Evolutionary conservation across 1,284 basidiomycete genomes (phyloP), one percentile per base, ranked within the genome.

Genomic region (Sparassis latifolia): DNA sequence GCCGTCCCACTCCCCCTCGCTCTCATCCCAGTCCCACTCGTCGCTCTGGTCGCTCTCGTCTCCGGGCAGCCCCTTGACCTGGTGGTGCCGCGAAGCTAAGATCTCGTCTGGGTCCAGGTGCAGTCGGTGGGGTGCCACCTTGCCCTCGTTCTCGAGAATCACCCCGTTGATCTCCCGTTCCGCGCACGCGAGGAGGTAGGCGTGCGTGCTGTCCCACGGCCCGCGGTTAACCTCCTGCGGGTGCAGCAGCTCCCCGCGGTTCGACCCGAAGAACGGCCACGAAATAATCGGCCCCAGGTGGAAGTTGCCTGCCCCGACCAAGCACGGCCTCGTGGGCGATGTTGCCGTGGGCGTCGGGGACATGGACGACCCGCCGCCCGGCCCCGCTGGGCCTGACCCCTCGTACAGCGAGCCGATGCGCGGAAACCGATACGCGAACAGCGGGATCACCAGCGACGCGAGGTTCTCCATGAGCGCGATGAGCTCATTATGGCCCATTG

Each of bases 231-330:
- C 73, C 58, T 87, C 85, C 28, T 73, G 68, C 2, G 85, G 79
- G 58, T 86, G 82, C 1, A 68, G 59, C 27, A 89, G 74, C 51
- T 86, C 82, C 32, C 88, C 88, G 35, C 89, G 77, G 58, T 84
- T 80, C 5, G 84, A 84, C 42, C 88, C 88, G 63, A 91, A 91
- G 73, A 91, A 91, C 1, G 88, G 84, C 87, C 89, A 91, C 2
- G 87, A 89, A 50, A 91, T 78, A 60, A 91, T 90, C 5, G 84
- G 84, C 2, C 87, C 87, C 39, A 90, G 73, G 50, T 83, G 78
- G 63, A 77, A 80, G 52, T 78, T 45, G 47, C 35, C 28, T 33
- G 55, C 55, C 39, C 55, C 52, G 27, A 50, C 48, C 10, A 41
- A 38, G n/a, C 29, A 29, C 5, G 29, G 33, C 42, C 48, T 53